These are phyloP conservation scores for Cryphonectria parasitica DNA, from an alignment of 2,329 filamentous ascomycete genomes.

Conservation along the genomic window DNA sequence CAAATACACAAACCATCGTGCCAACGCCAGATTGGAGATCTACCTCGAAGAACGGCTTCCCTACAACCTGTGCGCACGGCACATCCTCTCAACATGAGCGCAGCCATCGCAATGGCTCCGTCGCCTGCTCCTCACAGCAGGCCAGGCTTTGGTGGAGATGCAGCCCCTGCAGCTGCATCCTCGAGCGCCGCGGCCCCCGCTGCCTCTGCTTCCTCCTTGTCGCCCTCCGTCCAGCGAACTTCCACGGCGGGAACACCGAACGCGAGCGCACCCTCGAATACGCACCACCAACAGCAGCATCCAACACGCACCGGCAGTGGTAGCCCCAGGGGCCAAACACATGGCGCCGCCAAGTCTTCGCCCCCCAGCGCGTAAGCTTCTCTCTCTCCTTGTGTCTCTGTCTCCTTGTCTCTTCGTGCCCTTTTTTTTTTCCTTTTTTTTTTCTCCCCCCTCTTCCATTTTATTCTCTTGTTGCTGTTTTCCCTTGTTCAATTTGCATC, in stretches of 20 bases:
- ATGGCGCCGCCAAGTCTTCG: constrained; percentile 55
- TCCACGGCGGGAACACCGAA: constrained; percentile 47
- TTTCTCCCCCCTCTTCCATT: no score
- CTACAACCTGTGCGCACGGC: constrained; percentile 4
- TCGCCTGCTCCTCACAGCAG: constrained; percentile 70
- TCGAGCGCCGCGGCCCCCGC: constrained; percentile 39
- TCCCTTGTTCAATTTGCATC: background rate
- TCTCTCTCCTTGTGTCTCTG: constrained; percentile 13
- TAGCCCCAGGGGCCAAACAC: constrained; percentile 53
- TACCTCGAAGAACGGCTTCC: background rate
- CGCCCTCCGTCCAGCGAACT: constrained; percentile 52
- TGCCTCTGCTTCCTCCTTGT: constrained; percentile 39
- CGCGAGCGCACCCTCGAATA: constrained; percentile 38
- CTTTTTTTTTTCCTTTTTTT: constrained; percentile 10
- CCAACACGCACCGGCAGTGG: constrained; percentile 53
- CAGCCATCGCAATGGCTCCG: constrained; percentile 70
- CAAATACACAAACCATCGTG: background rate
- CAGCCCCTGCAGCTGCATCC: constrained; percentile 44
- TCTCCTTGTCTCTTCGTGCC: background rate
- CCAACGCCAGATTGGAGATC: constrained; percentile 2
- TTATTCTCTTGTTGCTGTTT: constrained; percentile 11
- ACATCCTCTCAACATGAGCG: constrained; percentile 59
- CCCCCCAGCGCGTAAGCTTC: constrained; percentile 62
- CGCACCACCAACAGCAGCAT: constrained; percentile 6
- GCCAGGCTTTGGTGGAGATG: constrained; percentile 58